Base-by-base conservation (phyloP, 495 filamentous ascomycete genomes). In the Annulohypoxylon maeteangense region DNA sequence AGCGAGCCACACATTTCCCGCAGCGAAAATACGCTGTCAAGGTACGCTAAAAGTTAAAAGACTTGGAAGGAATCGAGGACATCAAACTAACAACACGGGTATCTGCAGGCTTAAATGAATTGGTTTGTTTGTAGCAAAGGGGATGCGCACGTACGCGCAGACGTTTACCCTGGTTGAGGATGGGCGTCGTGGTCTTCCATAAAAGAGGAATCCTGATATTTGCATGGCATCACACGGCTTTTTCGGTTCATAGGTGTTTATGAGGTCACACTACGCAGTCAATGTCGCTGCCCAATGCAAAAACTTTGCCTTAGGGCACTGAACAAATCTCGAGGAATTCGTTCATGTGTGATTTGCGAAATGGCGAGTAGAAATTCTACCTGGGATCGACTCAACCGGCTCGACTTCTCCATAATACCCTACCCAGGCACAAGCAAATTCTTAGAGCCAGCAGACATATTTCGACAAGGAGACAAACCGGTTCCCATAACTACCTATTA, bases 21-120 rank as follows among this genome's bases (percentile, higher is more conserved):
- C 92, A 95, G 88, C 89, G 96, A 83, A 98, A 97, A 86, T 99
- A 88, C 85, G 96, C 96, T 80, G 90, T 99, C 80, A 99, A 97
- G 94, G 95, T 94, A 89, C 66, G 68, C 55, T 65, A 51, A 65
- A 23, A 14, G 14, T 4, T 54, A 22, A 12, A 27, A 3, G 11
- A 27, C 1, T 1, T 7, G 29, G 23, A n/a, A 51, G 47, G 23
- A 29, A 20, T 14, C 29, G 11, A 29, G n/a, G 45, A 12, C 36
- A 20, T 71, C 4, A 7, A 56, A 47, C 70, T 68, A 65, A 72
- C 51, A 27, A 4, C 1, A 7, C 3, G 5, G 47, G 25, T 47
- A 20, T 42, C 22, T 27, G 25, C 12, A 78, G 75, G 69, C 70
- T 76, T 78, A 74, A 53, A 70, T 67, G 54, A 58, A 55, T 16